Evolutionary conservation across 2,329 filamentous ascomycete species (phyloP), one percentile per base, ranked within the genome.

Genomic region (Fusarium longipes): DNA sequence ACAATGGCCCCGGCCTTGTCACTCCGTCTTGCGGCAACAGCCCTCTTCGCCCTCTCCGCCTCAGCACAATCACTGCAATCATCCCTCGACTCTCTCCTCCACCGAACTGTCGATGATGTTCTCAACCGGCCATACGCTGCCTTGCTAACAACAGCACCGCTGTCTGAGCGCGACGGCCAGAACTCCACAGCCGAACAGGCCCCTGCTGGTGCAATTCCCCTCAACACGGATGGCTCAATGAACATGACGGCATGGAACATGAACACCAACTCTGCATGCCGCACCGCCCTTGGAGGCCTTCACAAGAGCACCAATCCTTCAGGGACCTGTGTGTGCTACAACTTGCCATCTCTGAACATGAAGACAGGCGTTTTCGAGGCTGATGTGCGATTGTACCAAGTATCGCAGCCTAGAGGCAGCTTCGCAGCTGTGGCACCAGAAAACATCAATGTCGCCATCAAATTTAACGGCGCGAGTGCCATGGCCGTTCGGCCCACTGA

Each of bases 271-370:
- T 72, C 79, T 12, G 89, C 89, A 22, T 96, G 92, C 77, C 80
- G 79, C 42, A 72, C 79, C 22, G 83, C 86, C 10, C 81, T 96
- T 18, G 76, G 77, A 4, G 75, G 78, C 25, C 82, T 93, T 47
- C 80, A 82, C 15, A 80, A 83, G 61, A 86, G 88, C 39, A 85
- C 86, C 24, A 95, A 94, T 69, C 91, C 91, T 7, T 90, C 91
- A 11, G 93, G 93, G 49, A 86, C 93, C 45, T 90, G 90, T 59
- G 87, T 92, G 45, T 96, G 93, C 84, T 96, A 95, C 81, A 96
- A 96, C 76, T 78, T 96, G 24, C 89, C 90, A 1, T 87, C 86
- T 36, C 84, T 93, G 57, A 86, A 95, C 79, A 87, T 86, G 70
- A 77, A 78, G 6, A 89, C 86, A 1, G 92, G 92, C 29, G 81